phyloP scores from a whole-genome alignment of 805 yeast species.

The Candida incommunis region DNA sequence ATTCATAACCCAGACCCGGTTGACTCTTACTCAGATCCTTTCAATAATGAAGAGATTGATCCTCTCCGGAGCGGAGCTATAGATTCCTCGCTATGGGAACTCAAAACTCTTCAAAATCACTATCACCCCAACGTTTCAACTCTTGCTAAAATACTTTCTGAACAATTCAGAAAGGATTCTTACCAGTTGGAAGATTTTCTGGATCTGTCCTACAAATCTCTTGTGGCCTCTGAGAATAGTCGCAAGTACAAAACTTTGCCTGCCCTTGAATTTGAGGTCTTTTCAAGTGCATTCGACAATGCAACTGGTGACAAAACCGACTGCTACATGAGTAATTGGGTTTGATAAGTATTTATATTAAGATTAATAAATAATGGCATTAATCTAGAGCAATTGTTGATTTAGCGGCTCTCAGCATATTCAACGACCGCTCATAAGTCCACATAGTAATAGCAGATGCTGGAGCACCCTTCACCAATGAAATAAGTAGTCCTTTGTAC shows the following conservation, averaged over 20 bases:
- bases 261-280: conserved; percentile 46
- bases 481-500: conserved; percentile 61
- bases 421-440: conserved; percentile 36
- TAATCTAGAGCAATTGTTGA: too few species aligned
- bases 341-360: neutral
- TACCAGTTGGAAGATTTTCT: conserved; percentile 90
- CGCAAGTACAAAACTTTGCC: conserved; percentile 28
- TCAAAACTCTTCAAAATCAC: conserved; percentile 64
- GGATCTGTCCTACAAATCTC: conserved; percentile 72
- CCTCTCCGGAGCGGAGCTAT: conserved; percentile 73
- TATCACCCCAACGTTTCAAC: conserved; percentile 95
- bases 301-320: conserved; percentile 11
- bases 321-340: neutral
- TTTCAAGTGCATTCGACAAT: conserved; percentile 10
- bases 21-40: conserved; percentile 47
- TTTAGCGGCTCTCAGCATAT: conserved; percentile 9
- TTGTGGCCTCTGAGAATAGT: conserved; percentile 37
- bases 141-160: conserved; percentile 72
- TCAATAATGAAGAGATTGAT: conserved; percentile 44
- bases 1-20: conserved; percentile 36
- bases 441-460: conserved; percentile 45
- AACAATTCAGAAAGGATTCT: conserved; percentile 71
- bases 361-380: too few species aligned
- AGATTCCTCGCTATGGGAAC: conserved; percentile 84
- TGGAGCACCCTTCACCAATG: conserved; percentile 70